These are phyloP conservation scores for Leccinum sublutescens DNA, from an alignment of 768 basidiomycete genomes.

Conservation along the genomic window DNA sequence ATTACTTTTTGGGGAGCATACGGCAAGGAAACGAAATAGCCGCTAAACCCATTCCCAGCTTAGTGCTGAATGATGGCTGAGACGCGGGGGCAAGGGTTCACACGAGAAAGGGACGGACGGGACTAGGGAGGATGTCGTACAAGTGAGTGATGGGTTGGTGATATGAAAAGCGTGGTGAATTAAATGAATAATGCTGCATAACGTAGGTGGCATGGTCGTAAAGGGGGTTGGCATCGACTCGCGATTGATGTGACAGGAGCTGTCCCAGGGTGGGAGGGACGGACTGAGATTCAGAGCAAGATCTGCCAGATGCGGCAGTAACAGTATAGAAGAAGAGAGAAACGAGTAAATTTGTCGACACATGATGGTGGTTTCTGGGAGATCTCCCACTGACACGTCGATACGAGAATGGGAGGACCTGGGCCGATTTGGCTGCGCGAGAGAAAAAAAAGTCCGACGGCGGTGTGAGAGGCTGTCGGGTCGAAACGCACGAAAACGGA, in stretches of 20 bases:
- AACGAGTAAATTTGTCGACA: slow-evolving; percentile 13
- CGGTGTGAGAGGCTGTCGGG: slow-evolving; percentile 22
- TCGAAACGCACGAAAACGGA: slow-evolving; percentile 1
- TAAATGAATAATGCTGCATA: slow-evolving; percentile 17
- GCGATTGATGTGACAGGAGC: slow-evolving; percentile 19
- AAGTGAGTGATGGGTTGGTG: background rate
- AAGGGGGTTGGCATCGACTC: slow-evolving; percentile 11
- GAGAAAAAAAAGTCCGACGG: slow-evolving; percentile 8
- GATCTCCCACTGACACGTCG: slow-evolving; percentile 14
- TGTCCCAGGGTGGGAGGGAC: slow-evolving; percentile 21
- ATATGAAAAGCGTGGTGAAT: slow-evolving; percentile 15
- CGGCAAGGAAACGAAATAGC: slow-evolving; percentile 11
- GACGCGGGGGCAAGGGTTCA: slow-evolving; percentile 10
- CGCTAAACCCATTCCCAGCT: slow-evolving; percentile 19
- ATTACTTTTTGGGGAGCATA: slow-evolving; percentile 6
- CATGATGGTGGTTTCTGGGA: slow-evolving; percentile 13
- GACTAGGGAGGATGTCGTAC: slow-evolving; percentile 5
- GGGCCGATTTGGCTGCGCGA: slow-evolving; percentile 22
- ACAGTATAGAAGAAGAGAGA: slow-evolving; percentile 1
- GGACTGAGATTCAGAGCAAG: slow-evolving; percentile 15
- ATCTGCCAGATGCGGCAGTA: slow-evolving; percentile 19
- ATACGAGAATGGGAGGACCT: background rate
- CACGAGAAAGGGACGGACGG: slow-evolving; percentile 10
- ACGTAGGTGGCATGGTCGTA: slow-evolving; percentile 16
- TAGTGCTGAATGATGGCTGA: background rate